A percentile compares a stretch with the other conserved stretches of the same genome.
Conservation (phyloP, 2,329 filamentous ascomycete genomes). For the Fusarium sp. region DNA sequence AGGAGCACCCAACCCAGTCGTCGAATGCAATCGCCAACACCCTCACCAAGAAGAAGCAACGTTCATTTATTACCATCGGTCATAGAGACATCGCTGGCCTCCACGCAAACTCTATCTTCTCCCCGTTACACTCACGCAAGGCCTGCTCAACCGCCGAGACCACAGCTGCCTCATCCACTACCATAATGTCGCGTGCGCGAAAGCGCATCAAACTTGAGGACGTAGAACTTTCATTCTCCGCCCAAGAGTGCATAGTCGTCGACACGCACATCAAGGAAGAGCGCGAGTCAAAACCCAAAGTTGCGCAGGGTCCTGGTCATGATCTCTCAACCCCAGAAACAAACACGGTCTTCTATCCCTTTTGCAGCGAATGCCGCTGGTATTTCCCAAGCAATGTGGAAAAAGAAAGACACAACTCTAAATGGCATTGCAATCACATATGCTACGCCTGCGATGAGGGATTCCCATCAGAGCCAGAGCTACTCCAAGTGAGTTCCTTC, state of each 20-base stretch:
- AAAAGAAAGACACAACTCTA: neutral
- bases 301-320: rapidly evolving
- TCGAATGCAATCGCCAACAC: neutral
- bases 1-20: no score
- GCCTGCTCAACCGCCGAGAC: neutral
- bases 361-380: neutral
- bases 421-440: neutral
- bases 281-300: neutral
- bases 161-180: no score
- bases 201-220: neutral
- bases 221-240: neutral
- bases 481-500: neutral
- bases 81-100: neutral
- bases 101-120: neutral
- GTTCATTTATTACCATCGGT: neutral
- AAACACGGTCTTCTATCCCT: rapidly evolving
- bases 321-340: neutral
- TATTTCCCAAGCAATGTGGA: neutral
- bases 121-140: no score
- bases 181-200: neutral
- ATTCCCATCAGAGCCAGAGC: rapidly evolving
- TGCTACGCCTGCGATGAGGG: neutral
- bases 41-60: neutral
- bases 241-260: neutral
- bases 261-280: neutral